Evolutionary conservation across 148 eudicot genomes (phyloP), one percentile per base, ranked within the genome.

Genomic region (Bassia scoparia): DNA sequence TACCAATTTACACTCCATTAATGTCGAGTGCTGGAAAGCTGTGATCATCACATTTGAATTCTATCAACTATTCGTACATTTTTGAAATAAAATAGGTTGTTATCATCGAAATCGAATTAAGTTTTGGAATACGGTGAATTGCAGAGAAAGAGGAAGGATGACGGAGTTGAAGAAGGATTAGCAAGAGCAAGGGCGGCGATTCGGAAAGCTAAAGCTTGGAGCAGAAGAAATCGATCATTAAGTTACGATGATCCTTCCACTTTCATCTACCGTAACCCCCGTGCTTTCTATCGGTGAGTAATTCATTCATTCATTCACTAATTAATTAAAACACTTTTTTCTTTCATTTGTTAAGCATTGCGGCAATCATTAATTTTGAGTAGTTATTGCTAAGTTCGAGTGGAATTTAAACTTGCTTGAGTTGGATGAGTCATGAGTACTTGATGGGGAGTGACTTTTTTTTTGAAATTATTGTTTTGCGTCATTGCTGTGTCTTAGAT

Each of bases 141-240:
- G 23, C 35, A 62, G 75, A 72, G 43, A 38, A 30, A 27, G 46
- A 24, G 52, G 31, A 55, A 43, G 43, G 43, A 30, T 6, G 71
- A 29, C 58, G 76, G 63, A 33, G 55, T 84, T 46, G 97, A 87
- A 83, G 74, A 78, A 71, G 93, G 89, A 68, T 68, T 92, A 31
- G 89, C 90, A 13, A 81, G 84, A 82, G 87, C 97, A 63, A 70
- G 97, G 75, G 90, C 82, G 2, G 77, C 86, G 26, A 90, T 92
- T 62, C 74, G 84, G 23, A 76, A 50, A 52, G 80, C 67, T 8
- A 65, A 87, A 27, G 84, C 87, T 74, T 73, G 75, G 15, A 79
- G 37, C 55, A 54, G 76, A 75, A 67, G 83, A 71, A 89, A 84
- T 43, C 34, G 37, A 29, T 82, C 89, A 3, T 48, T 64, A 6